Base-by-base conservation (phyloP, 192 early-diverging fungal species). In the Coemansia sp. region DNA sequence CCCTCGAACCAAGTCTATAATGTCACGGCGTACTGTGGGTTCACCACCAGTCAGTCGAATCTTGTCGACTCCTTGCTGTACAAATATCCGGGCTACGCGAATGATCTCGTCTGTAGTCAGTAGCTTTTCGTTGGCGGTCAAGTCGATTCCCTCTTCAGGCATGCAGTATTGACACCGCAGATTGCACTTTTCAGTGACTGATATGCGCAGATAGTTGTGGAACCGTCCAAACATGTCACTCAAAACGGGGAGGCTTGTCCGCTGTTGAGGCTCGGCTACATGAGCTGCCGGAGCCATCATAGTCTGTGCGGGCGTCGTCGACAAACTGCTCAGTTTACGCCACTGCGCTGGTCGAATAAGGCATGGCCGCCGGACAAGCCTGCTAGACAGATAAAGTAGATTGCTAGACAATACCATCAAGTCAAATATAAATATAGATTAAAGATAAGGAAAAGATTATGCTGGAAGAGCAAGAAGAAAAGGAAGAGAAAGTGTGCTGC, bases 111-210 rank as follows among this genome's bases (percentile, higher is more conserved):
- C 78, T 0, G 91, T 89, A 3, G 90, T 92, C 62, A 99, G 76
- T 36, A 99, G 85, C 38, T 90, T 68, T 34, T 87, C 79, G 40
- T 78, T 80, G 0, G 94, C 90, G 0, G 93, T 89, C 11, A 95
- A 76, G 20, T 87, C 85, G 4, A 96, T 80, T 11, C 95, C 95
- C 57, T 95, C 94, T 27, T 88, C 92, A 18, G 95, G 96, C 97
- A 97, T 98, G 77, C 97, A 99, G 84, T 99, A 99, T 6, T 93
- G 94, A 89, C 95, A 98, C 70, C 97, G 87, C 64, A 99, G 85
- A 75, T 99, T 99, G 86, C 97, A 99, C 54, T 89, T 86, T 80
- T 99, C 97, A 3, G 96, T 97, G 9, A 99, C 77, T 0, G 94
- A 96, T 34, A 99, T 96, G 15, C 97, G 92, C 63, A 99, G 86